A percentile compares a stretch with the other conserved stretches of the same genome.
Conservation (phyloP, 2,329 filamentous ascomycete species). For the Xylariaceae sp. region DNA sequence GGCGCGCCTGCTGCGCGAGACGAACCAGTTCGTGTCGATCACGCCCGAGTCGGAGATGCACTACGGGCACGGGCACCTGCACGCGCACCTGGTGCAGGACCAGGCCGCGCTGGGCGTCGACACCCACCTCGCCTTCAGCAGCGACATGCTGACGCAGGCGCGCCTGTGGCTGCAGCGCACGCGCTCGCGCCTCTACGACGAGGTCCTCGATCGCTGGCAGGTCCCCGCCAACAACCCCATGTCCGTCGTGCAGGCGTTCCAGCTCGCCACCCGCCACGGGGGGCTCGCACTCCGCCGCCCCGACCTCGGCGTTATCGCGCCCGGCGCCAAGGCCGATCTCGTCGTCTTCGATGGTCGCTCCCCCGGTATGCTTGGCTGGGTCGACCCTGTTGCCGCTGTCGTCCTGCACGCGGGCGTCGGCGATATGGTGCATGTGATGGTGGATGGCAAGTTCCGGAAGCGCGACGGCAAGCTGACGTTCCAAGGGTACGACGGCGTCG, state of each 20-base stretch:
- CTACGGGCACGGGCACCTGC: slow-evolving; percentile 56
- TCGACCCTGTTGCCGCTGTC: slow-evolving; percentile 57
- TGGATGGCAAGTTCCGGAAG: slow-evolving; percentile 54
- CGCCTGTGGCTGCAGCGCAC: slow-evolving; percentile 56
- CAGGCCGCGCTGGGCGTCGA: slow-evolving; percentile 58
- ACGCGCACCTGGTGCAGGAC: slow-evolving; percentile 48
- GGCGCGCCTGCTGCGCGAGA: slow-evolving; percentile 46
- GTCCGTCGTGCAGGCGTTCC: slow-evolving; percentile 57
- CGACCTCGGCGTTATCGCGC: slow-evolving; percentile 53
- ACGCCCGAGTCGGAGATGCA: slow-evolving; percentile 63
- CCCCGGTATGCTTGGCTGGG: slow-evolving; percentile 56
- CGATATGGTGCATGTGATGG: slow-evolving; percentile 54
- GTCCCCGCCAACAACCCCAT: slow-evolving; percentile 54
- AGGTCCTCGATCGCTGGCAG: slow-evolving; percentile 44
- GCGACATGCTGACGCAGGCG: slow-evolving; percentile 55
- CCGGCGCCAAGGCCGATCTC: slow-evolving; percentile 57
- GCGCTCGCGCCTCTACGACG: slow-evolving; percentile 43
- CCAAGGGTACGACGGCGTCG: slow-evolving; percentile 33
- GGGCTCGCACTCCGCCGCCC: slow-evolving; percentile 52
- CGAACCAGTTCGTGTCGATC: slow-evolving; percentile 58
- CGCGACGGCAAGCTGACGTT: slow-evolving; percentile 41
- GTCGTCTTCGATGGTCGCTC: slow-evolving; percentile 54
- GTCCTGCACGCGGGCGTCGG: slow-evolving; percentile 57
- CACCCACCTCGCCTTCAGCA: slow-evolving; percentile 55
- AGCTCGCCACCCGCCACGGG: slow-evolving; percentile 56